phyloP scores from a whole-genome alignment of 176 grass and related monocot genomes.

The Avena sativa region DNA sequence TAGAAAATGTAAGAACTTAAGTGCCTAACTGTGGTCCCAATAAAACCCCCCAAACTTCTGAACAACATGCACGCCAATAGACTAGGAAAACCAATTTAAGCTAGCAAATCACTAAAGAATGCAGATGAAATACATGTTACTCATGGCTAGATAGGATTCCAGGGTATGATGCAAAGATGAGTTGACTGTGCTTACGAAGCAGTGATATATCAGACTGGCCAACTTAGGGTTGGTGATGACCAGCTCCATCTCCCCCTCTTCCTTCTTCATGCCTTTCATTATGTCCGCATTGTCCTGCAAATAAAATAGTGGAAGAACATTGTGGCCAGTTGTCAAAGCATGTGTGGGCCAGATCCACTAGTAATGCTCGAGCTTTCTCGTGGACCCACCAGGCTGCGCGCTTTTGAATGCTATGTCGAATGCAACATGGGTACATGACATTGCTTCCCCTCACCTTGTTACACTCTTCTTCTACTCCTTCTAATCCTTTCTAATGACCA shows the following conservation, averaged over 20 bases:
- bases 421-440: too few relatives aligned
- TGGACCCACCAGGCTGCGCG: too few relatives aligned
- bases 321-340: too few relatives aligned
- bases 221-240: slow-evolving; percentile 9
- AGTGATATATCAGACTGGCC: neutral
- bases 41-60: neutral
- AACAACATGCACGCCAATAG: neutral
- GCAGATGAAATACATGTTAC: neutral
- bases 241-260: neutral
- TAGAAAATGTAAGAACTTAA: neutral
- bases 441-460: too few relatives aligned
- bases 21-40: neutral
- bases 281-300: neutral
- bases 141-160: neutral
- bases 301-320: neutral
- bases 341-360: too few relatives aligned
- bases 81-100: neutral
- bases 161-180: neutral
- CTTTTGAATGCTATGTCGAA: too few relatives aligned
- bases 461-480: too few relatives aligned
- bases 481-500: too few relatives aligned
- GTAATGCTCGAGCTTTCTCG: too few relatives aligned
- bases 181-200: neutral
- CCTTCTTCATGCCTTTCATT: neutral
- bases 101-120: neutral